Percentiles rank a stretch among this genome's conserved stretches.
These are phyloP conservation scores for Xylariomycetidae sp. DNA, from an alignment of 2,329 filamentous ascomycete species.

Conservation along the genomic window DNA sequence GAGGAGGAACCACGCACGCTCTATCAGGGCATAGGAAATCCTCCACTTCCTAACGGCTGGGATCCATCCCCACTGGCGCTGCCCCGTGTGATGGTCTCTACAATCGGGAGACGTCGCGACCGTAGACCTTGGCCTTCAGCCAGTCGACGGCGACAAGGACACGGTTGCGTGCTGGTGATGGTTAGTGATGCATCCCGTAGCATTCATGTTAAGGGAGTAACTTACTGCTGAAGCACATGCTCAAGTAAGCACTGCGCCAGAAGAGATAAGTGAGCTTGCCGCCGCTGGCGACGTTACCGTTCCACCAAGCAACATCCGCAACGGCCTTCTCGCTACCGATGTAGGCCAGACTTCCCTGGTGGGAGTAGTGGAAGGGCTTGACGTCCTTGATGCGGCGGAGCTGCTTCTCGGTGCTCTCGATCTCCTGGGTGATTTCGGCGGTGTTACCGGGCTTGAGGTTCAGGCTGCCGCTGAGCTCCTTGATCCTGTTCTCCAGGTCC, in stretches of 20 bases:
- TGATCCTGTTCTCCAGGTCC: conserved; percentile 69
- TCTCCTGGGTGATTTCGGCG: conserved; percentile 65
- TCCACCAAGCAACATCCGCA: conserved; percentile 94
- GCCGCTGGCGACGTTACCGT: conserved; percentile 90
- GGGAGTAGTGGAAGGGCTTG: conserved; percentile 96
- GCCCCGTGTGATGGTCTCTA: too few species aligned
- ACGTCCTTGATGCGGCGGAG: conserved; percentile 87
- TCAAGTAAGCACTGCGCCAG: conserved; percentile 96
- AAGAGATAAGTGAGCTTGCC: conserved; percentile 95
- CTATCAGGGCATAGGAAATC: too few species aligned
- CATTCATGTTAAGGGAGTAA: conserved; percentile 23
- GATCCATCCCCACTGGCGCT: too few species aligned
- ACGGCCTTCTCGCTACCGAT: conserved; percentile 98
- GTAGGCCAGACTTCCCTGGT: conserved; percentile 94
- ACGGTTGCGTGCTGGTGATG: conserved; percentile 72
- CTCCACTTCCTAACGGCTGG: too few species aligned
- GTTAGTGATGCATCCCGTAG: conserved; percentile 11
- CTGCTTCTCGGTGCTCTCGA: conserved; percentile 80
- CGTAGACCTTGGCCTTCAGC: conserved; percentile 95
- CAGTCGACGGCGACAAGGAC: conserved; percentile 90
- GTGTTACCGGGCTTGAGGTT: conserved; percentile 59
- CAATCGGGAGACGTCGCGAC: conserved; percentile 86
- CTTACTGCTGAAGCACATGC: conserved; percentile 99
- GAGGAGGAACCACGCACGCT: too few species aligned
- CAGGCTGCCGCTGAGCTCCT: conserved; percentile 56